Evolutionary conservation across 148 eudicot species (phyloP), one percentile per base, ranked within the genome.

Genomic region (Diospyros lotus): DNA sequence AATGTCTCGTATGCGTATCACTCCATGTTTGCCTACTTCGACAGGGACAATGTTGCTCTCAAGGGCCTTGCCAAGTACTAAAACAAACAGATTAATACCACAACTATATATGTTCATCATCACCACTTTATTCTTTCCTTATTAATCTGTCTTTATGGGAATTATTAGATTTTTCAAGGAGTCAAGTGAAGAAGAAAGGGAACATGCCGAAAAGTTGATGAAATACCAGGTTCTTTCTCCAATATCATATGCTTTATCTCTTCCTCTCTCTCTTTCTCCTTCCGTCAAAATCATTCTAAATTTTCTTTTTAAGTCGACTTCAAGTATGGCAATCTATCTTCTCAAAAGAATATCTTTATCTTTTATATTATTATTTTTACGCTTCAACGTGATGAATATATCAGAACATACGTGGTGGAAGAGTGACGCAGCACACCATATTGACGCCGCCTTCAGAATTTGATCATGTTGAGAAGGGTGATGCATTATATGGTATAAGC

Each of bases 121-220:
- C 6, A 9, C 28, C 59, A 0, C 41, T 1, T 52, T 51, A 17
- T 11, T 42, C 15, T 54, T 4, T 5, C 48, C 41, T 14, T 9
- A 3, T 58, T 60, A 52, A 48, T 28, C 13, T 56, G 4, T 48
- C 52, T 48, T 48, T 48, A 4, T 4, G 45, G 2, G 38, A 48
- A 48, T 8, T 48, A 28, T 65, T 73, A 93, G 98, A 56, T 93
- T 93, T 71, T 93, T 93, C 73, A 88, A 80, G 83, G 95, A 93
- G 73, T 85, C 98, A 2, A 93, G 98, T 75, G 88, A 87, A 64
- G 98, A 93, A 86, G 96, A 91, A 85, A 85, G 93, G 79, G 93
- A 86, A 15, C 96, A 93, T 68, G 98, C 96, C 55, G 96, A 93
- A 77, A 93, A 89, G 74, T 77, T 93, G 8, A 93, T 93, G 90